A percentile compares a stretch with the other conserved stretches of the same genome.
phyloP scores from a whole-genome alignment of 352 stramenopile species.

The Globisporangium camurandrum region DNA sequence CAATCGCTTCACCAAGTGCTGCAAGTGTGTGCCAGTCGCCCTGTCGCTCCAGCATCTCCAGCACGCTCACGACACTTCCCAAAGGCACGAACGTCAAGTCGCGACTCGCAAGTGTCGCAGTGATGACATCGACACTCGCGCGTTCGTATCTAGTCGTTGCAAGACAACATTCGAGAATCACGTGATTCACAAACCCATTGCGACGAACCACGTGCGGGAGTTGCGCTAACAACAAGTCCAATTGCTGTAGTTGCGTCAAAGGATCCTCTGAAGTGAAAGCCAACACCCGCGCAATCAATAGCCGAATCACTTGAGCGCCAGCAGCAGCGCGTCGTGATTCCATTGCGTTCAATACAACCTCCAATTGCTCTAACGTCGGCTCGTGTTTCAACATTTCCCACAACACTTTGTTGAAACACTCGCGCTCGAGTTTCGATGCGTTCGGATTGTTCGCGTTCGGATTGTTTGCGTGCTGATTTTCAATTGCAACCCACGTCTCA shows the following conservation, averaged over 20 bases:
- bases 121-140: no score
- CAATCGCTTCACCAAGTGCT: conserved; percentile 8
- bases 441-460: neutral
- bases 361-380: conserved; percentile 15
- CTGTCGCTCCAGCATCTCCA: conserved; percentile 9
- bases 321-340: conserved; percentile 5
- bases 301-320: conserved; percentile 15
- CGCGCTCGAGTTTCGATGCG: conserved; percentile 7
- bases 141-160: no score
- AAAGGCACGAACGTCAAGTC: no score
- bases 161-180: conserved; percentile 23
- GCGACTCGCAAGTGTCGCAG: no score
- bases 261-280: no score
- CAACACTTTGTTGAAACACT: conserved; percentile 25
- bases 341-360: conserved; percentile 19
- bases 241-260: no score
- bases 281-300: conserved; percentile 11
- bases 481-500: conserved; percentile 15
- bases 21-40: conserved; percentile 7
- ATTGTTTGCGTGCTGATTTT: conserved; percentile 4
- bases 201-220: conserved; percentile 25
- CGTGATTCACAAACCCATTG: conserved; percentile 37
- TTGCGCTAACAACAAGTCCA: no score
- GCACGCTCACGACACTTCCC: conserved; percentile 15
- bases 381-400: conserved; percentile 25